A percentile compares a stretch with the other conserved stretches of the same genome.
Conservation (phyloP, 106 monocot species). For the Narthecium ossifragum region DNA sequence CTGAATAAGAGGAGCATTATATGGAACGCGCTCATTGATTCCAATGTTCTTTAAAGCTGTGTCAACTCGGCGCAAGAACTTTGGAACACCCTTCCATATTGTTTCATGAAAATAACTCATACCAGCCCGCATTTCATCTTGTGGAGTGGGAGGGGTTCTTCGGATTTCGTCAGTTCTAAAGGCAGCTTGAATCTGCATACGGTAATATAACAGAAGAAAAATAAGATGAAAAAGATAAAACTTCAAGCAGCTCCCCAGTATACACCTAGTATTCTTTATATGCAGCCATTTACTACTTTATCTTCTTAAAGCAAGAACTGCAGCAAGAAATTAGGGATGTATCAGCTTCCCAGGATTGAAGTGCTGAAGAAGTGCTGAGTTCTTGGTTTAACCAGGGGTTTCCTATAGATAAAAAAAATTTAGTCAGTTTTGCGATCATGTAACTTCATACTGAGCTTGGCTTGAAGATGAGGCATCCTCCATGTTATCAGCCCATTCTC, state of each 20-base stretch:
- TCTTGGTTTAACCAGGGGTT: too few relatives aligned
- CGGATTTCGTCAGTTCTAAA: conserved; percentile 99
- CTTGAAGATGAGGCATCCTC: too few relatives aligned
- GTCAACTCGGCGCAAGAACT: conserved; percentile 90
- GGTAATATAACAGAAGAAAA: not conserved
- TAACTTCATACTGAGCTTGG: too few relatives aligned
- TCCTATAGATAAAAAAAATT: too few relatives aligned
- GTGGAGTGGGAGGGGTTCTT: conserved; percentile 91
- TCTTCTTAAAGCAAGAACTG: too few relatives aligned
- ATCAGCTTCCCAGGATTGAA: too few relatives aligned
- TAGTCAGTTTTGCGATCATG: too few relatives aligned
- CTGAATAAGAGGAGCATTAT: conserved; percentile 98
- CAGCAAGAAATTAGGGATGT: too few relatives aligned
- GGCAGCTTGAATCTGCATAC: conserved; percentile 91
- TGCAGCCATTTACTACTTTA: too few relatives aligned
- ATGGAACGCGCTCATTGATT: conserved; percentile 88
- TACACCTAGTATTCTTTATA: too few relatives aligned
- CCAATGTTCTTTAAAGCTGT: conserved; percentile 96
- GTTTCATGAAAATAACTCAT: conserved; percentile 99
- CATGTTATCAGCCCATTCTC: too few relatives aligned
- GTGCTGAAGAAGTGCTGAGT: too few relatives aligned
- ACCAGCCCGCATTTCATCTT: conserved; percentile 98
- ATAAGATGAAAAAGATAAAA: not conserved
- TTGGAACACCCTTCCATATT: conserved; percentile 99
- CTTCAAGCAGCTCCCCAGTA: not conserved